Evolutionary conservation across 2,329 filamentous ascomycete genomes (phyloP).

Genomic region (Pseudogymnoascus sp.): DNA sequence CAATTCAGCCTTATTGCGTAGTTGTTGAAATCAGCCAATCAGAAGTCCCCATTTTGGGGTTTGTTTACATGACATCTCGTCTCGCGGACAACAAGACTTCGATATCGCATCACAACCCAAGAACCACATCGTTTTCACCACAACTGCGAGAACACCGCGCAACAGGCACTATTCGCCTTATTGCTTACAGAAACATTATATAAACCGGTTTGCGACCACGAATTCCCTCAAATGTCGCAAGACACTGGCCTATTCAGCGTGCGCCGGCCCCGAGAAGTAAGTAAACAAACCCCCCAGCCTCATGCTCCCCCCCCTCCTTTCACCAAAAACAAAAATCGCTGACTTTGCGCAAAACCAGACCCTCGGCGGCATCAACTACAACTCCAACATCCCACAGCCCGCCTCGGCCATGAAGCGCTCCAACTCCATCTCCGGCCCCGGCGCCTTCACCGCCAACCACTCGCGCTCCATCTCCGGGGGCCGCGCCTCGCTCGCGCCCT

Average conservation of each 20-base stretch:
- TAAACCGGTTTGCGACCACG: neutral
- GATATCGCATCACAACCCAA: neutral
- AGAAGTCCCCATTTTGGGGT: slow-evolving; percentile 13
- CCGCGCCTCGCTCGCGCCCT: slow-evolving; percentile 76
- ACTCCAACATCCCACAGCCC: slow-evolving; percentile 80
- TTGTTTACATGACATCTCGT: slow-evolving; percentile 26
- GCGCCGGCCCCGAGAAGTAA: slow-evolving; percentile 82
- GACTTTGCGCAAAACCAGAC: slow-evolving; percentile 48
- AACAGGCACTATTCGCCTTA: neutral
- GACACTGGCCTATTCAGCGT: slow-evolving; percentile 85
- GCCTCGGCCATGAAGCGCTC: slow-evolving; percentile 90
- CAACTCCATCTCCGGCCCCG: slow-evolving; percentile 62
- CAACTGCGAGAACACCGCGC: neutral
- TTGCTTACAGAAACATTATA: neutral
- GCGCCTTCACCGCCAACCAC: slow-evolving; percentile 61
- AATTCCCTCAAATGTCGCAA: slow-evolving; percentile 59
- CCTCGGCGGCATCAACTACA: slow-evolving; percentile 73
- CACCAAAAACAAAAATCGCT: neutral
- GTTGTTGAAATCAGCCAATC: slow-evolving; percentile 16
- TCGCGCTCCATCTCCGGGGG: slow-evolving; percentile 74
- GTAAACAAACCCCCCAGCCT: slow-evolving; percentile 24
- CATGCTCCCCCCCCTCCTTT: neutral
- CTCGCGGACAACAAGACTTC: slow-evolving; percentile 4
- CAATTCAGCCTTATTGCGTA: neutral
- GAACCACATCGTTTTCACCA: neutral